Evolutionary conservation across 768 basidiomycete genomes (phyloP).

Genomic region (Agrocybe pediades): DNA sequence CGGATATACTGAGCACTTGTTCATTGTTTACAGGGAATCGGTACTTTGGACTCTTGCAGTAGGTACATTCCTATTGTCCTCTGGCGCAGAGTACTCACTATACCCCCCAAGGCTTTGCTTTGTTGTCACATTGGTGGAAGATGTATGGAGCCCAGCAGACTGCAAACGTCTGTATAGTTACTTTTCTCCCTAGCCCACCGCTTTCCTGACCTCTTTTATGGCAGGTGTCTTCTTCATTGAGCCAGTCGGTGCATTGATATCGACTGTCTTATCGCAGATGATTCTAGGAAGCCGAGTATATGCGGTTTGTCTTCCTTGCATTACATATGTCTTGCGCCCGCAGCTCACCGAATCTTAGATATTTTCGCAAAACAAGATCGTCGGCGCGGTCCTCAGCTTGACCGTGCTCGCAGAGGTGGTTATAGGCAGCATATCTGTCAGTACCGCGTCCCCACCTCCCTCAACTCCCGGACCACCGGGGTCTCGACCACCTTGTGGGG

Average conservation of each 20-base stretch:
- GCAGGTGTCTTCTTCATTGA: slow-evolving; percentile 19
- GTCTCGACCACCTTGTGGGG: slow-evolving; percentile 16
- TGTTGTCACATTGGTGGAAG: slow-evolving; percentile 14
- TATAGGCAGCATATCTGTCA: slow-evolving; percentile 12
- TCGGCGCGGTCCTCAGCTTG: slow-evolving; percentile 4
- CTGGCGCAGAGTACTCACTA: neutral
- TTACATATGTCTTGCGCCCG: no score
- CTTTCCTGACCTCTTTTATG: neutral
- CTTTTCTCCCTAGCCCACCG: neutral
- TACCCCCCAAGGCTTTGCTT: slow-evolving; percentile 5
- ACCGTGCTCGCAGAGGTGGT: slow-evolving; percentile 11
- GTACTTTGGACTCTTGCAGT: slow-evolving; percentile 25
- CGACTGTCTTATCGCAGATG: slow-evolving; percentile 21
- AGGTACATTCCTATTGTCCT: neutral
- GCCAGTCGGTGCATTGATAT: slow-evolving; percentile 22
- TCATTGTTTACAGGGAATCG: slow-evolving; percentile 18
- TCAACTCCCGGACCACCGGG: slow-evolving; percentile 8
- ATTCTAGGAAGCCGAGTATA: slow-evolving; percentile 23
- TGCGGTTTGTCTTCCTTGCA: slow-evolving; percentile 10
- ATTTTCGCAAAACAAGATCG: neutral
- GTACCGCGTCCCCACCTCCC: slow-evolving; percentile 14
- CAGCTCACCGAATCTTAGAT: neutral
- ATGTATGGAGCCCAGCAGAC: slow-evolving; percentile 11
- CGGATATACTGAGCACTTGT: neutral
- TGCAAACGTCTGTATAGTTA: slow-evolving; percentile 18